These are phyloP conservation scores for Chalciporus sphaerocephalus DNA, from an alignment of 768 basidiomycete genomes.

Conservation along the genomic window DNA sequence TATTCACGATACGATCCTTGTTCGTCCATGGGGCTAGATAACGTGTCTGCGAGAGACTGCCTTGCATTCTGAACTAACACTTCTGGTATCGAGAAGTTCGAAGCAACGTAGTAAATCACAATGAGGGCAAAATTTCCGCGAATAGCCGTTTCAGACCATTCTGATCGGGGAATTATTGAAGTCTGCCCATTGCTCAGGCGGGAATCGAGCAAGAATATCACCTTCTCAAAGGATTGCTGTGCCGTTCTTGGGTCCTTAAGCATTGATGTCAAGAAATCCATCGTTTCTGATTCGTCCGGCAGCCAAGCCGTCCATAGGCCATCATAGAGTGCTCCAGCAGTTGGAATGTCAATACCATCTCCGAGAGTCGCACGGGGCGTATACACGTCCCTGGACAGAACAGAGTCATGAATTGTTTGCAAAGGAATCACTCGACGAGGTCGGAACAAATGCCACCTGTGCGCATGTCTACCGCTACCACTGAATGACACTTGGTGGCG, in stretches of 20 bases:
- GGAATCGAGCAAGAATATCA: constrained; percentile 6
- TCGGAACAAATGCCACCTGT: not conserved
- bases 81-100: not conserved
- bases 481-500: constrained; percentile 11
- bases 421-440: constrained; percentile 6
- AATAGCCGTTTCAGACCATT: not conserved
- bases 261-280: not conserved
- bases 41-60: not conserved
- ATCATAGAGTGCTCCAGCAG: not conserved
- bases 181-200: not conserved
- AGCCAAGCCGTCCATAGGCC: not conserved
- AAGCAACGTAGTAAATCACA: not conserved
- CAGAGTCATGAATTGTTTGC: constrained; percentile 4
- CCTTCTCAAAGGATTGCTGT: not conserved
- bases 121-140: not conserved
- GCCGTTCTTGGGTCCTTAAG: not conserved
- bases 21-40: not conserved
- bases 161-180: not conserved
- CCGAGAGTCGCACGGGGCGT: constrained; percentile 1
- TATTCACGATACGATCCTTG: not conserved
- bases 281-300: not conserved
- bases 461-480: constrained; percentile 4
- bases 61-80: not conserved
- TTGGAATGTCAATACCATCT: not conserved
- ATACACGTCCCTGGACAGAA: not conserved